Conservation (phyloP, 78 protist genomes). For the Dictyostelium purpureum region DNA sequence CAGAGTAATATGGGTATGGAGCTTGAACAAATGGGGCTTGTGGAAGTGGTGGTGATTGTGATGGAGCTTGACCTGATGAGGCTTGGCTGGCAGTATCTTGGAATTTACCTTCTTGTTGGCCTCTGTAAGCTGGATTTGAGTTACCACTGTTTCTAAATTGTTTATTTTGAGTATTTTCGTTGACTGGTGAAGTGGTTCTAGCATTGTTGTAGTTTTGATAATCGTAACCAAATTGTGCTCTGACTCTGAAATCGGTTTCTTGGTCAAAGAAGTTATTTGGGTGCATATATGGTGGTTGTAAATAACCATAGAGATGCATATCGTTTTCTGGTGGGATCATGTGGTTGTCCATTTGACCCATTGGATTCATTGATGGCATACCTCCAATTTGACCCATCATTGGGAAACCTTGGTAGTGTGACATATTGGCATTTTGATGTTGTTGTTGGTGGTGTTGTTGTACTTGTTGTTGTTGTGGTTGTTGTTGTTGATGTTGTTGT, state of each 20-base stretch:
- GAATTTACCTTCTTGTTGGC: conserved; percentile 29
- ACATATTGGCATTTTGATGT: conserved; percentile 5
- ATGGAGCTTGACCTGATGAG: not conserved
- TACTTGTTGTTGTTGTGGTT: conserved; percentile 20
- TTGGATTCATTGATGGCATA: conserved; percentile 59
- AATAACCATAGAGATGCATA: conserved; percentile 39
- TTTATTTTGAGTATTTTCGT: conserved; percentile 7
- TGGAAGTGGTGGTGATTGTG: conserved; percentile 61
- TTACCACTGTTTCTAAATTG: conserved; percentile 57
- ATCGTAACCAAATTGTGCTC: not conserved
- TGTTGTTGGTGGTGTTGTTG: not conserved
- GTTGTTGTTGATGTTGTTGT: conserved; percentile 9
- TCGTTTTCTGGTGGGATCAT: conserved; percentile 59
- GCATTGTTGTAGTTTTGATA: conserved; percentile 30
- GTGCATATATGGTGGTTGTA: conserved; percentile 39
- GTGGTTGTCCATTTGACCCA: conserved; percentile 10
- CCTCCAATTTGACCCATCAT: conserved; percentile 25
- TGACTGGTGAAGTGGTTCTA: conserved; percentile 67
- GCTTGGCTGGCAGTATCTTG: not conserved
- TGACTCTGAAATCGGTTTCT: conserved; percentile 30
- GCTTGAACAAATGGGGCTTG: conserved; percentile 24
- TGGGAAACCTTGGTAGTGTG: conserved; percentile 49
- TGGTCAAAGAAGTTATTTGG: conserved; percentile 16
- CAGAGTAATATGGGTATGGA: conserved; percentile 26
- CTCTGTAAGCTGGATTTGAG: conserved; percentile 26